Base-by-base conservation (phyloP, 352 stramenopile genomes). In the Phytopythium oedochilum region DNA sequence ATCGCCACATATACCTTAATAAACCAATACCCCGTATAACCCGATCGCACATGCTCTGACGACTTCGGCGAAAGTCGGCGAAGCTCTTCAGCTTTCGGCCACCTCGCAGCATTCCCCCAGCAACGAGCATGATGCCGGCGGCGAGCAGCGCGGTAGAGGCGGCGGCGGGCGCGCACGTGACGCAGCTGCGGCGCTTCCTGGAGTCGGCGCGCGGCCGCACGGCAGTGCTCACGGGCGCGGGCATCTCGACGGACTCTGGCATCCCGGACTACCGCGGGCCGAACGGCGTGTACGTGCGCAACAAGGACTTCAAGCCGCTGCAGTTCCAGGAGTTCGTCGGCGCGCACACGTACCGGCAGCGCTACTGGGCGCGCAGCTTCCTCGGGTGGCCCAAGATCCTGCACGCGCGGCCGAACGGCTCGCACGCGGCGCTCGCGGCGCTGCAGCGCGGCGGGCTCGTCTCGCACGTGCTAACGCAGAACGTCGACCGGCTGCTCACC, bases 211-310 rank as follows among this genome's bases (percentile, higher is more conserved):
- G 66, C 31, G 79, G 82, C 35, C 74, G 74, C 42, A 80, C 75
- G 6, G 59, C 90, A 22, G 86, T 93, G 51, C 66, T 99, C 35
- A 98, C 94, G 0, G 96, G 96, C 23, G 96, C 96, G 0, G 96
- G 96, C n/a, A 89, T 99, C 43, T 98, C 89, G 11, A 99, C 96
- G 18, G 96, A 98, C 68, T 97, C 84, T 22, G 96, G 96, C 12
- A 99, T 99, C 70, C 96, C 97, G 0, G 97, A 99, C 71, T 99
- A 99, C 70, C 76, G 97, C 42, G 96, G 95, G 9, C 87, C 92
- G 22, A 86, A 96, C 25, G 96, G 96, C 55, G 96, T 96, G 17
- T 99, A 99, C 78, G 92, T 95, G 66, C 75, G 84, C 59, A 89
- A 90, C 58, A 90, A 90, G 39, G 92, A 98, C 76, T 92, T 90